Evolutionary conservation across 2,329 filamentous ascomycete genomes (phyloP), one percentile per base, ranked within the genome.

Genomic region (Ophiostoma montium): DNA sequence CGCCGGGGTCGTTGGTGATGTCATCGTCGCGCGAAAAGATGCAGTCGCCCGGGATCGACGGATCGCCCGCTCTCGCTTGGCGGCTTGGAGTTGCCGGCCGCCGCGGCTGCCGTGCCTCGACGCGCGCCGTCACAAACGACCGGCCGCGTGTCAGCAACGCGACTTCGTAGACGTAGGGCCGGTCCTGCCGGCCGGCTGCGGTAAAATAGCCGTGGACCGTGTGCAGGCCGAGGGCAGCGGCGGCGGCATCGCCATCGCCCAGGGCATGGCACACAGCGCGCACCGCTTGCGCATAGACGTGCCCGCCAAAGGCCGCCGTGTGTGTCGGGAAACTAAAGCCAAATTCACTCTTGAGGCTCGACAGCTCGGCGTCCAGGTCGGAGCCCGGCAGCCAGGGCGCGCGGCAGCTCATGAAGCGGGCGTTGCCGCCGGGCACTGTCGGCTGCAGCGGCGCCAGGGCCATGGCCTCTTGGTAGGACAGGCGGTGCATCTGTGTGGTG

Each of bases 131-230:
- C 41, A 64, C 64, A 53, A 77, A 75, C 9, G 67, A 68, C 31
- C 68, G 65, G 11, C 70, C 70, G 3, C 67, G 62, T 21, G 67
- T 63, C 2, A 76, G 54, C 5, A 63, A 60, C 2, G 65, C 63
- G 3, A 75, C 70, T 21, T 68, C 65, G 58, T 75, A 75, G 47
- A 78, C 59, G 55, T 74, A 76, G 2, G 75, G 74, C 2, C 73
- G 67, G 52, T 76, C 70, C 1, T 57, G 51, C 5, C 63, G 58
- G 5, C 71, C 75, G 0, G 64, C 62, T 19, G 69, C 65, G 2
- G 71, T 71, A 57, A 78, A 79, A 56, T 69, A 73, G 9, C 73
- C 75, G 55, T 76, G 71, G 19, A 78, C 72, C 9, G 72, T 70
- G 23, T 49, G 47, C 41, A 49, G 23, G 11, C 47, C 47, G 8